These are phyloP conservation scores for Coelastrella sp. DNA, from an alignment of 139 green algal genomes.

Conservation along the genomic window DNA sequence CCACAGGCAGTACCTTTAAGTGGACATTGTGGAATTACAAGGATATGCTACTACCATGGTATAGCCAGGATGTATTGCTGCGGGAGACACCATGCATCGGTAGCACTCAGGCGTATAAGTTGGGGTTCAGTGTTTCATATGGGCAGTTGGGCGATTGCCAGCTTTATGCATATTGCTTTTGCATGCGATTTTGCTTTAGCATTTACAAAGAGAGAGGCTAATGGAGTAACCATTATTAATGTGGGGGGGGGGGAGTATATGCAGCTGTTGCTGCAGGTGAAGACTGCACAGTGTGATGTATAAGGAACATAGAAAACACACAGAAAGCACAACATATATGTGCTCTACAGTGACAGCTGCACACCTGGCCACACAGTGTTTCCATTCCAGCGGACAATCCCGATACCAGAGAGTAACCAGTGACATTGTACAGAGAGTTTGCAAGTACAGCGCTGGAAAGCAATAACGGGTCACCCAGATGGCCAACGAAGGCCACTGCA, in stretches of 20 bases:
- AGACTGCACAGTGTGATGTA: neutral
- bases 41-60: too few relatives aligned
- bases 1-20: too few relatives aligned
- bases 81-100: too few relatives aligned
- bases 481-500: conserved; percentile 57
- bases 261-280: conserved; percentile 11
- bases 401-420: conserved; percentile 65
- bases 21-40: too few relatives aligned
- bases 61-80: too few relatives aligned
- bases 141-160: too few relatives aligned
- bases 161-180: too few relatives aligned
- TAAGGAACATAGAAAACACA: neutral
- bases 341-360: neutral
- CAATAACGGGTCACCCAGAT: conserved; percentile 50
- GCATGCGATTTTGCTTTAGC: too few relatives aligned
- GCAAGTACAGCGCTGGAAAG: conserved; percentile 63
- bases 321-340: neutral
- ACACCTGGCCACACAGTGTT: conserved; percentile 74
- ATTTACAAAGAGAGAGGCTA: too few relatives aligned
- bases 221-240: too few relatives aligned
- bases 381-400: conserved; percentile 75
- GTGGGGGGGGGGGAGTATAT: neutral
- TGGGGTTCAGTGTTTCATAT: too few relatives aligned
- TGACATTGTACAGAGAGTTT: conserved; percentile 78
- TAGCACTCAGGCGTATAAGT: too few relatives aligned